These are phyloP conservation scores for Begonia loranthoides DNA, from an alignment of 306 rosid genomes.

Conservation along the genomic window DNA sequence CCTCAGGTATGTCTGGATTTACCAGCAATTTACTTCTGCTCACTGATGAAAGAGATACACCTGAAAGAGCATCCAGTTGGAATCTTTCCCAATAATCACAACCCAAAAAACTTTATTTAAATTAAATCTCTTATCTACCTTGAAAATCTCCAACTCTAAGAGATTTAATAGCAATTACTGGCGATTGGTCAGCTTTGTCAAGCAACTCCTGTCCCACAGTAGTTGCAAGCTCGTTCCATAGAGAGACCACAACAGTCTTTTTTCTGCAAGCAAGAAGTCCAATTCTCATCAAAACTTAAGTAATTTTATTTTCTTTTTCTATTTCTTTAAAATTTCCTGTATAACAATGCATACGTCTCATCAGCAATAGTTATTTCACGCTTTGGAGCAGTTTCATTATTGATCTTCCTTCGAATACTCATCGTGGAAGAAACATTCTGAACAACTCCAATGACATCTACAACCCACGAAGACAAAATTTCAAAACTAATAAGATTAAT, in stretches of 20 bases:
- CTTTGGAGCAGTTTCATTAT: conserved; percentile 69
- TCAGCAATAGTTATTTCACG: conserved; percentile 95
- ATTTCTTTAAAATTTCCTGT: not conserved
- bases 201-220: conserved; percentile 66
- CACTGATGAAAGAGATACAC: conserved; percentile 72
- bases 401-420: conserved; percentile 73
- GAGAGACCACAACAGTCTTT: conserved; percentile 74
- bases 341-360: conserved; percentile 37
- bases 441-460: conserved; percentile 87
- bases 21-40: conserved; percentile 41
- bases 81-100: too few relatives aligned
- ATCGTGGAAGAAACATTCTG: conserved; percentile 72
- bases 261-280: conserved; percentile 32
- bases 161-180: conserved; percentile 69
- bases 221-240: conserved; percentile 94
- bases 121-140: conserved; percentile 29
- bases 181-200: conserved; percentile 50
- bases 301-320: not conserved
- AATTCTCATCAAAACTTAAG: not conserved
- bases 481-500: not conserved
- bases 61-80: conserved; percentile 19
- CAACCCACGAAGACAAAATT: not conserved
- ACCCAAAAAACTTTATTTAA: not conserved
- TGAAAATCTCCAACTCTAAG: conserved; percentile 86
- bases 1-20: conserved; percentile 70